Evolutionary conservation across 2,329 filamentous ascomycete genomes (phyloP), one percentile per base, ranked within the genome.

Genomic region (Aureobasidium sp.): DNA sequence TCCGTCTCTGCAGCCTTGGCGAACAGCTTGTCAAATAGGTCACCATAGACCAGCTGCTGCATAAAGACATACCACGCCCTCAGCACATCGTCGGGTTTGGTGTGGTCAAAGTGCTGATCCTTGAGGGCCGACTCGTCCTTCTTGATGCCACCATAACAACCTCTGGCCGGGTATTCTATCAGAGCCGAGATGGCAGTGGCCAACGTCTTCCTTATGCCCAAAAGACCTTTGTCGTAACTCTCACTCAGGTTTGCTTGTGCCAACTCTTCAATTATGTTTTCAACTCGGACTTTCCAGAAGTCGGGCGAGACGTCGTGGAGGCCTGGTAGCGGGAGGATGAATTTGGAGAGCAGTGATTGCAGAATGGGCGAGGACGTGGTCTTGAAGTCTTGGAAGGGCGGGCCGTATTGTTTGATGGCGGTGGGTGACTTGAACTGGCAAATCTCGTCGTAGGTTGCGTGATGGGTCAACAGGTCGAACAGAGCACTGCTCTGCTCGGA

Each of bases 161-260:
- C 89, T 64, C 88, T 77, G 0, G 84, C 84, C 14, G 89, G 76
- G 69, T 86, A 85, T 74, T 91, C 89, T 60, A 90, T 79, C 62
- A 92, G 73, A 7, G 84, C 83, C 39, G 87, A 87, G 11, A 86
- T 81, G 0, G 87, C 88, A 7, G 89, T 90, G 0, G 89, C 84
- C 53, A 93, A 75, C 22, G 87, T 89, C 75, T 91, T 91, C 57
- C 89, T 80, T 63, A 86, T 85, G 0, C 89, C 89, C 66, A 93
- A 75, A 0, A 84, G 80, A 15, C 87, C 89, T 73, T 91, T 91
- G 72, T 93, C 89, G 69, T 91, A 93, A 71, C 87, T 91, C 72
- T 93, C 89, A 1, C 87, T 91, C 36, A 93, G 77, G 56, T 90
- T 84, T 1, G 85, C 87, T 36, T 85, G 81, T 9, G 81, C 85